phyloP scores from a whole-genome alignment of 192 early-diverging fungal genomes.

The Chytriomyces confervae region DNA sequence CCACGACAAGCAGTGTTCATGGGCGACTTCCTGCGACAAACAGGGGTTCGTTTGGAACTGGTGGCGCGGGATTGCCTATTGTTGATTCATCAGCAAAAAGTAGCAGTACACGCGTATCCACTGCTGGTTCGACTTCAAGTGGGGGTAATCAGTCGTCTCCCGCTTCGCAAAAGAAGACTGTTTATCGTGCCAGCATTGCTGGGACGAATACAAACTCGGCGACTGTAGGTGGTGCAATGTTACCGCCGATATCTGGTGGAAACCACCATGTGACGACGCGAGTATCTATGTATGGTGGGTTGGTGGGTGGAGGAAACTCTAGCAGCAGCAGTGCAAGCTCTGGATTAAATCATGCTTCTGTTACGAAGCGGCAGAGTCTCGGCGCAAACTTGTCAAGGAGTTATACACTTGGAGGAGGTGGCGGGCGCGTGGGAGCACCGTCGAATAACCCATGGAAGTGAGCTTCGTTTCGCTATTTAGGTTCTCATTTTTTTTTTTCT shows the following conservation, averaged over 20 bases:
- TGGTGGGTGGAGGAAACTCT: conserved; percentile 7
- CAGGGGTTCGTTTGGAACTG: not conserved
- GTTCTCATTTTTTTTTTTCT: not conserved
- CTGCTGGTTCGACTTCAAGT: not conserved
- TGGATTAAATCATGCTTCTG: not conserved
- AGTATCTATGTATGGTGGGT: conserved; percentile 24
- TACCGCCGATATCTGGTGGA: conserved; percentile 19
- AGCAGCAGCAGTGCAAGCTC: not conserved
- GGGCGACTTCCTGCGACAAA: not conserved
- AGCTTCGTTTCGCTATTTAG: not conserved
- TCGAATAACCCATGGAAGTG: conserved; percentile 16
- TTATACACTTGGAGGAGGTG: conserved; percentile 24
- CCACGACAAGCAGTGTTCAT: conserved; percentile 22
- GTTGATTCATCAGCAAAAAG: not conserved
- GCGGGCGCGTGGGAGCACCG: conserved; percentile 8
- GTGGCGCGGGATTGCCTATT: not conserved
- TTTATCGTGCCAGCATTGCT: conserved; percentile 11
- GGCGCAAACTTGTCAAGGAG: conserved; percentile 31
- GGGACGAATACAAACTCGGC: not conserved
- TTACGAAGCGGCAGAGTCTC: conserved; percentile 14
- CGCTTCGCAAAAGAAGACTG: not conserved
- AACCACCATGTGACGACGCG: conserved; percentile 8
- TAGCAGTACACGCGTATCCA: not conserved
- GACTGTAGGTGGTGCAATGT: not conserved
- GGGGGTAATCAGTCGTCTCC: not conserved